These are phyloP conservation scores for Paracorniculantispora psalliotae DNA, from an alignment of 2,329 filamentous ascomycete genomes.

Conservation along the genomic window DNA sequence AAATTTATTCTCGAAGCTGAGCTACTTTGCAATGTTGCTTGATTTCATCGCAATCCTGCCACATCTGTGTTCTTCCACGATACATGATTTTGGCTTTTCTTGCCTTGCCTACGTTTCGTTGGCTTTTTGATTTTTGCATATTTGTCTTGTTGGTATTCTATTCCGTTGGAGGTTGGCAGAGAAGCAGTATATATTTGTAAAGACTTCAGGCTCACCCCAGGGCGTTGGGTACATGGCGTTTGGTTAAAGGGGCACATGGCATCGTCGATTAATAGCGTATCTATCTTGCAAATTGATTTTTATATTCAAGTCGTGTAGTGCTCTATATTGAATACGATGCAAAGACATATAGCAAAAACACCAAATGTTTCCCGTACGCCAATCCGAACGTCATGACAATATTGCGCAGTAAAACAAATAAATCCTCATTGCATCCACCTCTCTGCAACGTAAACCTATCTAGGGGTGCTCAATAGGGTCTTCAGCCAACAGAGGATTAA, in stretches of 20 bases:
- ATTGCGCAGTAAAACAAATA: background rate
- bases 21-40: conserved; percentile 73
- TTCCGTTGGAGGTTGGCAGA: background rate
- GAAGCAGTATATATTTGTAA: background rate
- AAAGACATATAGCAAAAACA: background rate
- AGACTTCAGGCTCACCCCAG: background rate
- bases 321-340: background rate
- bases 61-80: background rate
- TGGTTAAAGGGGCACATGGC: background rate
- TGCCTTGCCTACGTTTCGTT: background rate
- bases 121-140: background rate
- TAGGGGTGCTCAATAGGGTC: conserved; percentile 71
- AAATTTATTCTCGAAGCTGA: conserved; percentile 96
- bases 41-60: conserved; percentile 1
- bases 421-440: background rate
- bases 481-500: conserved; percentile 68
- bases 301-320: background rate
- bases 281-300: background rate
- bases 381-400: background rate
- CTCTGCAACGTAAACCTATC: background rate
- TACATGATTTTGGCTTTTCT: background rate
- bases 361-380: background rate
- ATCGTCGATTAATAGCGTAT: background rate
- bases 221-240: background rate
- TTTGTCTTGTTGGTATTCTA: background rate